Conservation (phyloP, 257 asterid species). For the Solanum pimpinellifolium region DNA sequence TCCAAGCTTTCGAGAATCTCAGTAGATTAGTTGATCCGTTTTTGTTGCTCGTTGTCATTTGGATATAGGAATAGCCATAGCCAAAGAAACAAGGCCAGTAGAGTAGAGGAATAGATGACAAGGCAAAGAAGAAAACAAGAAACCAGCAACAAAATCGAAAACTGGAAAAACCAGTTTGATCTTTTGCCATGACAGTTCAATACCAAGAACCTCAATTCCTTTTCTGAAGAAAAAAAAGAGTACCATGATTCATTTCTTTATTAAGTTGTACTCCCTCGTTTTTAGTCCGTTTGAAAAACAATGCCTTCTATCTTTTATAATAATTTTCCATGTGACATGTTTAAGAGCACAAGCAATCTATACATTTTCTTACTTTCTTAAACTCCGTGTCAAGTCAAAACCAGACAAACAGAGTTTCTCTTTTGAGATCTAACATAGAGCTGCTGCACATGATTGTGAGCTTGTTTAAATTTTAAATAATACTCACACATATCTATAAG, state of each 20-base stretch:
- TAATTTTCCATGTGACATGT: neutral
- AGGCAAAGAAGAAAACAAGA: conserved; percentile 23
- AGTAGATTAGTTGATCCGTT: conserved; percentile 25
- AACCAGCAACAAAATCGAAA: neutral
- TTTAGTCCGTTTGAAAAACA: neutral
- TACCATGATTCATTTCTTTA: neutral
- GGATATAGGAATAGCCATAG: conserved; percentile 3
- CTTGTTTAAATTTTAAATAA: neutral
- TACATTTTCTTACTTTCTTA: too few relatives aligned
- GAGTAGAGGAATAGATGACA: conserved; percentile 31
- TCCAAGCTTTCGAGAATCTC: conserved; percentile 40
- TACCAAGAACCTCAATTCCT: neutral
- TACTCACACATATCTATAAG: neutral
- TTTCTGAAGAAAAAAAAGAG: neutral
- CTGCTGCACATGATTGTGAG: neutral
- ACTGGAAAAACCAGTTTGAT: neutral
- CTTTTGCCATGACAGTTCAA: conserved; percentile 21
- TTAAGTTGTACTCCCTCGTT: neutral
- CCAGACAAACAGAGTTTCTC: neutral
- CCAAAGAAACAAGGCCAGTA: conserved; percentile 16
- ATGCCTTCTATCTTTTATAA: neutral
- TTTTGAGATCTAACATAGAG: neutral
- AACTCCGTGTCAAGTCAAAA: neutral
- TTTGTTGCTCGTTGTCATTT: neutral
- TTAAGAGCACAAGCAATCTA: too few relatives aligned